A percentile compares a stretch with the other conserved stretches of the same genome.
Conservation (phyloP, 148 eudicot species). For the Silene conica region DNA sequence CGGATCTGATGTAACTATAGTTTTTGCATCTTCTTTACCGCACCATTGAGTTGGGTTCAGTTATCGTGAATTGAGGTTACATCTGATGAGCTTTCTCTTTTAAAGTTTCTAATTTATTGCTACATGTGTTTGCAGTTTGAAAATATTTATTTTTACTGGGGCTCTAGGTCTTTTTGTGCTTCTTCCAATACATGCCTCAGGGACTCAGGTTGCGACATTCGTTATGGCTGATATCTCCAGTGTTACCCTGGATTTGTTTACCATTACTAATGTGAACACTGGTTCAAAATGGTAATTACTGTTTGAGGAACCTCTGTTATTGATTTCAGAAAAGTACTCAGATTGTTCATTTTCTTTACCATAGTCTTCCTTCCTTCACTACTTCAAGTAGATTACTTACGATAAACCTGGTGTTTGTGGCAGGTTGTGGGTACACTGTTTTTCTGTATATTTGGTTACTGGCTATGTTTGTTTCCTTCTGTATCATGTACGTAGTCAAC, state of each 20-base stretch:
- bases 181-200: constrained; percentile 70
- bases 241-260: constrained; percentile 63
- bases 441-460: constrained; percentile 55
- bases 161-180: constrained; percentile 64
- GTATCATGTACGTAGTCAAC: constrained; percentile 40
- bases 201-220: constrained; percentile 46
- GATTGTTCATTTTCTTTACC: background rate
- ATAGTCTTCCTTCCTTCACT: background rate
- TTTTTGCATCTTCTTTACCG: background rate
- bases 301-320: background rate
- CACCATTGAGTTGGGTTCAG: too few relatives aligned
- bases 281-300: constrained; percentile 58
- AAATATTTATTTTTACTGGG: constrained; percentile 54
- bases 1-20: too few relatives aligned
- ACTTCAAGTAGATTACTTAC: background rate
- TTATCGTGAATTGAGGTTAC: background rate
- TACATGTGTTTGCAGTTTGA: constrained; percentile 46
- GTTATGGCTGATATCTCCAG: constrained; percentile 48
- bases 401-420: constrained; percentile 25
- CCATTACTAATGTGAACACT: constrained; percentile 65
- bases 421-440: constrained; percentile 66
- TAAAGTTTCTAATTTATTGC: constrained; percentile 11
- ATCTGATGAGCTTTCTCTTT: background rate
- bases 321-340: background rate
- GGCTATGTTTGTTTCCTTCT: constrained; percentile 55